These are phyloP conservation scores for Xylaria grammica DNA, from an alignment of 495 filamentous ascomycete genomes.

Conservation along the genomic window DNA sequence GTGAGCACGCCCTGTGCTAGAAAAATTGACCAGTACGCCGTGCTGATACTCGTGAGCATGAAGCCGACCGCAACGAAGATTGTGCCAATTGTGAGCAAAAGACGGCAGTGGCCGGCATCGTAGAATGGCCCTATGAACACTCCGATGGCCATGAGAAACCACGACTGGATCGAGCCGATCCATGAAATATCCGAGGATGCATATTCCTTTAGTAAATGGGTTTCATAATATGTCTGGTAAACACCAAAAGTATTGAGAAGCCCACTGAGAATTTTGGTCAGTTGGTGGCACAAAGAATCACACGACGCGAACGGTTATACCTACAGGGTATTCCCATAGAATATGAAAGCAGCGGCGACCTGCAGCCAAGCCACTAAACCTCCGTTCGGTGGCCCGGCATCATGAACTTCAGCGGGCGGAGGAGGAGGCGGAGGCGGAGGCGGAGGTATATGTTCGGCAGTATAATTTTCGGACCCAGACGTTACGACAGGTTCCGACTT, in stretches of 20 bases:
- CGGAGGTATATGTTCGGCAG: constrained; percentile 2
- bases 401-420: not conserved
- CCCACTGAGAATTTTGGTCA: constrained; percentile 22
- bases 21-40: constrained; percentile 67
- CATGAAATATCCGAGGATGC: constrained; percentile 38
- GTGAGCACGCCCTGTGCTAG: constrained; percentile 63
- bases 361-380: constrained; percentile 38
- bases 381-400: constrained; percentile 30
- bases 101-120: constrained; percentile 32
- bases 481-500: not conserved
- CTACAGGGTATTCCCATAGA: constrained; percentile 33
- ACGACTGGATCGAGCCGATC: constrained; percentile 38
- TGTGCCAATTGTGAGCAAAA: constrained; percentile 25
- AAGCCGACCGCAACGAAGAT: constrained; percentile 61
- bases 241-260: constrained; percentile 41
- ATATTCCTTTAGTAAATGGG: constrained; percentile 23
- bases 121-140: constrained; percentile 34
- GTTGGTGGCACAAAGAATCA: not conserved
- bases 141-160: constrained; percentile 33
- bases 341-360: constrained; percentile 29
- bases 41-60: constrained; percentile 69
- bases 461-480: constrained; percentile 2
- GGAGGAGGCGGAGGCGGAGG: not conserved
- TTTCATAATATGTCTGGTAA: constrained; percentile 38
- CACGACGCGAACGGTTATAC: not conserved